Evolutionary conservation across 495 filamentous ascomycete species (phyloP), one percentile per base, ranked within the genome.

Genomic region (Talaromyces thailandensis): DNA sequence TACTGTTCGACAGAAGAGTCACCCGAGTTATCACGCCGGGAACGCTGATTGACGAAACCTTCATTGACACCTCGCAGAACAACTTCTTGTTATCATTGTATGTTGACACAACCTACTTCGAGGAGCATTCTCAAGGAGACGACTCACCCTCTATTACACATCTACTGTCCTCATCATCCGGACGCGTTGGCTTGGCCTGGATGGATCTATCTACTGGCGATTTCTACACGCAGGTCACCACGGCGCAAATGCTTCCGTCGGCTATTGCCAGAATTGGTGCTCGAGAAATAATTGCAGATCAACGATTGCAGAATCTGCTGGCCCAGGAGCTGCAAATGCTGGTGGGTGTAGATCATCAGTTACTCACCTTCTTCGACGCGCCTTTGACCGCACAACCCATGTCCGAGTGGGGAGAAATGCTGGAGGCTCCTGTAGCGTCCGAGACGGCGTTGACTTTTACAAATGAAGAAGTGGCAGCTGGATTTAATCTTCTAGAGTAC

Each of bases 21-120:
- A 82, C 90, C 48, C 86, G 94, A 45, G 87, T 97, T 60, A 82
- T 99, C 70, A 96, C 94, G 0, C 92, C 95, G 0, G 94, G 94
- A 8, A 99, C 94, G 1, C 74, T 98, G 50, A 96, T 98, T 66
- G 94, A 99, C 71, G 95, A 99, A 73, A 92, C 93, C 64, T 98
- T 97, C 71, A 89, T 98, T 78, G 89, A 97, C 67, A 88, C 91
- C 0, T 92, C 88, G 59, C 86, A 91, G 64, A 96, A 95, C 70
- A 96, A 97, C 69, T 98, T 92, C 70, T 73, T 98, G 45, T 82
- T 98, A 64, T 86, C 89, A 40, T 80, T 96, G 40, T 83, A 92
- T 67, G 61, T 81, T 14, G 76, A 83, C 61, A 58, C 66, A 6
- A 57, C 64, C 2, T 62, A 71, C 12, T 66, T 66, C 29, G 66